Conservation (phyloP, 306 rosid genomes). For the Prunus dulcis region DNA sequence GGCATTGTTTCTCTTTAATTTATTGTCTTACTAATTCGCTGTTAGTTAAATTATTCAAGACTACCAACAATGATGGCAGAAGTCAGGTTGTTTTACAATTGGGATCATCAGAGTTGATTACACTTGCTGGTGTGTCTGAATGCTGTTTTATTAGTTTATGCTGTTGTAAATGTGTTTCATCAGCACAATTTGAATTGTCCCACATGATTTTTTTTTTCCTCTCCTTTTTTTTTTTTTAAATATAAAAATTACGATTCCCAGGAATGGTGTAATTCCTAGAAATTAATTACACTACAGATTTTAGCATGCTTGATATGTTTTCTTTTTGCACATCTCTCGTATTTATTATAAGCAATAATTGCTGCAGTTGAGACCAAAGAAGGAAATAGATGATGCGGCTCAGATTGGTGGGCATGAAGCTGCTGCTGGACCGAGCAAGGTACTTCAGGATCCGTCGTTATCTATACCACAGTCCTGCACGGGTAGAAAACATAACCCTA, state of each 20-base stretch:
- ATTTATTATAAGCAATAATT: neutral
- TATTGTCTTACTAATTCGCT: neutral
- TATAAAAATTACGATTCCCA: no score
- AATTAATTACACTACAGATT: neutral
- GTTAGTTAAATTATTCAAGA: neutral
- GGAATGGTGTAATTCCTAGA: no score
- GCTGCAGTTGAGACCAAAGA: conserved; percentile 46
- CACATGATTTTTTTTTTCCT: neutral
- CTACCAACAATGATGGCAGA: neutral
- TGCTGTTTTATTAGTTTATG: neutral
- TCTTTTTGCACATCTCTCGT: neutral
- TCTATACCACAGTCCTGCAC: conserved; percentile 24
- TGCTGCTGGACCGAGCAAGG: conserved; percentile 16
- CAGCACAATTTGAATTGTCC: neutral
- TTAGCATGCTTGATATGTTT: neutral
- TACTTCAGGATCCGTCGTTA: conserved; percentile 22
- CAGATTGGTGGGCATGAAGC: conserved; percentile 23
- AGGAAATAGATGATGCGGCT: conserved; percentile 27
- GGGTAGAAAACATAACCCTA: conserved; percentile 33
- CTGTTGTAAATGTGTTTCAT: neutral
- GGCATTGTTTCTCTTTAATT: neutral
- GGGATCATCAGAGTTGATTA: neutral
- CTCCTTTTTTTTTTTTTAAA: no score
- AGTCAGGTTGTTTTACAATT: neutral
- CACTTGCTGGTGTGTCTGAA: neutral